A percentile compares a stretch with the other conserved stretches of the same genome.
These are phyloP conservation scores for Linderniella brevidens DNA, from an alignment of 257 asterid genomes.

Conservation along the genomic window DNA sequence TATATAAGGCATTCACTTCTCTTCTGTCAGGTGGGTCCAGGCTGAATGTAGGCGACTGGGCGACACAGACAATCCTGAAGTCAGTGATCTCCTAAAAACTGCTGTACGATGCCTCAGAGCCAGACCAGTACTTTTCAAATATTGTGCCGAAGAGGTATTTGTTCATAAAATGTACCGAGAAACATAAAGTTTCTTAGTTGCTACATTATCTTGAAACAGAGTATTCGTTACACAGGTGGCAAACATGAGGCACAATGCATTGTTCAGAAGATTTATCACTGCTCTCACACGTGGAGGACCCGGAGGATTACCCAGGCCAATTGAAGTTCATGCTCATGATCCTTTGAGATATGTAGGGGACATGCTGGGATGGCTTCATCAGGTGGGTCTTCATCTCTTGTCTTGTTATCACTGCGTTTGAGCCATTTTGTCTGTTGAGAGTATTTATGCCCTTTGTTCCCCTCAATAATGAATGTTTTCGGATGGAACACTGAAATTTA, in stretches of 20 bases:
- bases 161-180: conserved; percentile 11
- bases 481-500: too few species aligned
- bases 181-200: neutral
- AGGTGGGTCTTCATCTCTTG: conserved; percentile 18
- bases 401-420: too few species aligned
- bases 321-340: conserved; percentile 98
- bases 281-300: conserved; percentile 99
- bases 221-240: conserved; percentile 47
- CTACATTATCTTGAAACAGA: conserved; percentile 8
- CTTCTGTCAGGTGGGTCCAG: conserved; percentile 78
- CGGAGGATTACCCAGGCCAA: conserved; percentile 96
- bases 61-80: conserved; percentile 92
- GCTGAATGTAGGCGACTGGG: conserved; percentile 90
- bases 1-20: conserved; percentile 9
- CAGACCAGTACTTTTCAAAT: conserved; percentile 91
- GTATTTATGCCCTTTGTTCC: too few species aligned
- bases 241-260: conserved; percentile 95
- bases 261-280: conserved; percentile 92
- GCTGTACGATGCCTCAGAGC: conserved; percentile 92
- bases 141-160: conserved; percentile 93
- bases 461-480: too few species aligned
- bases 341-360: conserved; percentile 97
- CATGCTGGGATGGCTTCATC: conserved; percentile 99
- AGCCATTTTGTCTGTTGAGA: too few species aligned
- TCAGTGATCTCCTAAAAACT: conserved; percentile 69